These are phyloP conservation scores for Coniella vitis DNA, from an alignment of 2,329 filamentous ascomycete genomes.

Conservation along the genomic window DNA sequence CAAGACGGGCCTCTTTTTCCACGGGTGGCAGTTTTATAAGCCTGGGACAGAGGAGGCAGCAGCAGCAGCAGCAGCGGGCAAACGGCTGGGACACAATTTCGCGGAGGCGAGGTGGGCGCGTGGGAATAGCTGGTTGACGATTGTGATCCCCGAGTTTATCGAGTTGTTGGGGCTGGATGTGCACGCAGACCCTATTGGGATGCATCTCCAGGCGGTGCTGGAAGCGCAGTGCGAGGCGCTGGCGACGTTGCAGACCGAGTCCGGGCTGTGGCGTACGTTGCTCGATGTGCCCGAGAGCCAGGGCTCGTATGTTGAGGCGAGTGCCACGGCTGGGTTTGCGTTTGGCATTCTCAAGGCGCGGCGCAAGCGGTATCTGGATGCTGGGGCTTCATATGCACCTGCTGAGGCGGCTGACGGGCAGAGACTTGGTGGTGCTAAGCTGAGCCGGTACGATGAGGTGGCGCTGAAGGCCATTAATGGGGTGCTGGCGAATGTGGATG, in stretches of 20 bases:
- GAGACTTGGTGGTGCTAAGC: slow-evolving; percentile 1
- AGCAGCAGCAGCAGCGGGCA: slow-evolving; percentile 52
- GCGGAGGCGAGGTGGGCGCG: slow-evolving; percentile 51
- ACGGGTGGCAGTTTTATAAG: slow-evolving; percentile 65
- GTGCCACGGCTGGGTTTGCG: slow-evolving; percentile 73
- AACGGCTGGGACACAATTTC: slow-evolving; percentile 49
- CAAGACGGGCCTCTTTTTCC: slow-evolving; percentile 67
- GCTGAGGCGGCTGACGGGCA: slow-evolving; percentile 10
- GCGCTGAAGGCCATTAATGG: slow-evolving; percentile 61
- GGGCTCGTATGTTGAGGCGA: slow-evolving; percentile 70
- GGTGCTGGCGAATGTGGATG: slow-evolving; percentile 58
- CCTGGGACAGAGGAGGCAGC: too few species aligned
- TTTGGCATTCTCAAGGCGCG: slow-evolving; percentile 72
- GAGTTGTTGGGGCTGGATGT: slow-evolving; percentile 59
- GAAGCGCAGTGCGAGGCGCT: slow-evolving; percentile 64
- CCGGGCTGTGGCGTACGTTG: slow-evolving; percentile 68
- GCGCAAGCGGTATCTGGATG: slow-evolving; percentile 60
- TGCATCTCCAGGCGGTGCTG: slow-evolving; percentile 55
- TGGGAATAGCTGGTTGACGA: slow-evolving; percentile 70
- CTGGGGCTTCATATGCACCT: slow-evolving; percentile 27
- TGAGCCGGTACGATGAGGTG: slow-evolving; percentile 41
- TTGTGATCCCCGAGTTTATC: slow-evolving; percentile 76
- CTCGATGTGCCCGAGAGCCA: slow-evolving; percentile 59
- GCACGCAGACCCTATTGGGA: slow-evolving; percentile 55
- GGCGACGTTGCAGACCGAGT: slow-evolving; percentile 48